A percentile compares a stretch with the other conserved stretches of the same genome.
These are phyloP conservation scores for Candida pseudocylindracea DNA, from an alignment of 1,139 yeast genomes.

Conservation along the genomic window DNA sequence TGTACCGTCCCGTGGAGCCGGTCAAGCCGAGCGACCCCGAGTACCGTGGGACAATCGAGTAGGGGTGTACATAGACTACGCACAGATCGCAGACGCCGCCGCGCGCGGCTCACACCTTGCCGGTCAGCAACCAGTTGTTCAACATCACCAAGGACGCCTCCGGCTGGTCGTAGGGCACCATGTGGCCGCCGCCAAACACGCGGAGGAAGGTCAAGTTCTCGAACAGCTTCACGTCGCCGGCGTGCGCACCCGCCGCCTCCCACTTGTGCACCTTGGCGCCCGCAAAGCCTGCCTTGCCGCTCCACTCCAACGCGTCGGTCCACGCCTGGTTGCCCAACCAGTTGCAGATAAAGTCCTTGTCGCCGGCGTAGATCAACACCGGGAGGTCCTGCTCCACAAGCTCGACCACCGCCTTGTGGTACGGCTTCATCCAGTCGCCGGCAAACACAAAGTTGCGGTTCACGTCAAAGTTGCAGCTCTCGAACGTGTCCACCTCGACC, in stretches of 20 bases:
- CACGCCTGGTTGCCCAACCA: conserved; percentile 81
- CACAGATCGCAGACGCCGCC: too few relatives aligned
- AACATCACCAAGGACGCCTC: conserved; percentile 22
- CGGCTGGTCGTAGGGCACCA: conserved; percentile 45
- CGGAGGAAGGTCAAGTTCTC: conserved; percentile 37
- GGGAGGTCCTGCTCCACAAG: conserved; percentile 39
- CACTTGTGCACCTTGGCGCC: conserved; percentile 16
- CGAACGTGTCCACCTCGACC: conserved; percentile 70
- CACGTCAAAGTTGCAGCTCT: conserved; percentile 70
- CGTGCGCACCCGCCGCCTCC: conserved; percentile 13
- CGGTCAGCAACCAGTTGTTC: conserved; percentile 13
- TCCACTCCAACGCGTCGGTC: conserved; percentile 51
- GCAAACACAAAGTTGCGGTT: conserved; percentile 68
- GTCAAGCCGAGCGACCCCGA: too few relatives aligned
- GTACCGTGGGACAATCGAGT: too few relatives aligned
- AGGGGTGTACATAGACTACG: too few relatives aligned
- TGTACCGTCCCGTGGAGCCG: conserved; percentile 46
- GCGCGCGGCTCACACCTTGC: too few relatives aligned
- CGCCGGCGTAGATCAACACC: conserved; percentile 65
- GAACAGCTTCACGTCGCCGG: conserved; percentile 35
- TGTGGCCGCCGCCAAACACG: conserved; percentile 47
- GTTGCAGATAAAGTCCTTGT: conserved; percentile 69
- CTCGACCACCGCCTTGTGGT: conserved; percentile 39
- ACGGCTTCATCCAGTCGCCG: conserved; percentile 88
- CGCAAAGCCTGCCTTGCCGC: conserved; percentile 28